Evolutionary conservation across 1,284 basidiomycete species (phyloP), one percentile per base, ranked within the genome.

Genomic region (Ceratobasidium sp.): DNA sequence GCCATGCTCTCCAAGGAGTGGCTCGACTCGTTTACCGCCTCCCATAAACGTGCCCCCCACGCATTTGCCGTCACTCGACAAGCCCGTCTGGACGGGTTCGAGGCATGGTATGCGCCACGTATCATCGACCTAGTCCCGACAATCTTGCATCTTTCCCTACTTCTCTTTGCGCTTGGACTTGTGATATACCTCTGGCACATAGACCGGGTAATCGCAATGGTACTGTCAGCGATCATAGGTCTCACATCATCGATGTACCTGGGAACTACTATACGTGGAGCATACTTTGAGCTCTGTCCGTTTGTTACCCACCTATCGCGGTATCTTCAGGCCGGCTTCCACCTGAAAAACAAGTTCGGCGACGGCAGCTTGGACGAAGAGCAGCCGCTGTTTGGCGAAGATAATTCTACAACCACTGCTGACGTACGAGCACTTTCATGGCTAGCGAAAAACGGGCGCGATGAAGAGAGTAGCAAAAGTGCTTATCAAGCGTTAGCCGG

Each of bases 1-100:
- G 43, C 43, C 22, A 45, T 45, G 43, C 43, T 45, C 43, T 15
- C 43, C 43, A 45, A 45, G 22, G 43, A 45, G 43, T 45, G 65
- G 65, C 50, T 68, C 15, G 35, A 25, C 5, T 15, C 43, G 3
- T 45, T 45, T 45, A 45, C 43, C 13, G 13, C 43, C 31, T 40
- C 53, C 13, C 53, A n/a, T 1, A 32, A 32, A 17, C 43, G 43
- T 45, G 5, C 43, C 22, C 17, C 43, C 22, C 15, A 45, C 13
- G 43, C 43, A 3, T 17, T 6, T 15, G 43, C 43, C 4, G 17
- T 45, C 43, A 5, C 22, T 3, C 43, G 13, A 15, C 43, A 45
- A 15, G 43, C 43, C 17, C 17, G 43, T 5, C 43, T 45, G 17
- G 43, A n/a, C 5, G 43, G 43, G 5, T 15, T 45, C 17, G 22